Conservation (phyloP, 768 basidiomycete genomes). For the Amanita pallidorosea region DNA sequence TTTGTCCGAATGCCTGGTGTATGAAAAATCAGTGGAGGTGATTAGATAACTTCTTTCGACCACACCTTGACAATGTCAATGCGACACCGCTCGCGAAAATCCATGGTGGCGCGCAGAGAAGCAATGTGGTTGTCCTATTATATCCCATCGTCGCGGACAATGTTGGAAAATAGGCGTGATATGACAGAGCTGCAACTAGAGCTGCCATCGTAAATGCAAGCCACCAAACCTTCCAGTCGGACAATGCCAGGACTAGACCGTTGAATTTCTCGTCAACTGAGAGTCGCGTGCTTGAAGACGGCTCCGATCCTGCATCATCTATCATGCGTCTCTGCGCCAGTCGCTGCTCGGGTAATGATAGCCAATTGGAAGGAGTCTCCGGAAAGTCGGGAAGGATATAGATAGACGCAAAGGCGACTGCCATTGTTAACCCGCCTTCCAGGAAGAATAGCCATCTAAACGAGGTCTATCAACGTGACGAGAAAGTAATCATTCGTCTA, state of each 20-base stretch:
- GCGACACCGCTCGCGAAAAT: conserved; percentile 48
- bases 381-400: conserved; percentile 73
- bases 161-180: conserved; percentile 69
- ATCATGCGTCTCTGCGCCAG: conserved; percentile 51
- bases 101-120: conserved; percentile 52
- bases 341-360: conserved; percentile 42
- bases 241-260: conserved; percentile 49
- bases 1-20: conserved; percentile 56
- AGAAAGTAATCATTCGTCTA: neutral
- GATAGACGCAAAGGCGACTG: conserved; percentile 36
- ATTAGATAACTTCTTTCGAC: neutral
- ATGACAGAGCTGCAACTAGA: conserved; percentile 48
- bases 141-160: conserved; percentile 61
- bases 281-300: conserved; percentile 10
- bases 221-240: conserved; percentile 70
- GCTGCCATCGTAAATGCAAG: conserved; percentile 23
- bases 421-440: conserved; percentile 50
- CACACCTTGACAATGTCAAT: conserved; percentile 40
- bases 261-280: conserved; percentile 8
- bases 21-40: neutral
- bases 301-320: conserved; percentile 34
- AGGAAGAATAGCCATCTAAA: conserved; percentile 66
- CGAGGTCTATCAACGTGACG: neutral
- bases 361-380: conserved; percentile 38
- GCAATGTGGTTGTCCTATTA: conserved; percentile 49